Evolutionary conservation across 176 grass and related monocot species (phyloP).

Genomic region (Carex kokanica): DNA sequence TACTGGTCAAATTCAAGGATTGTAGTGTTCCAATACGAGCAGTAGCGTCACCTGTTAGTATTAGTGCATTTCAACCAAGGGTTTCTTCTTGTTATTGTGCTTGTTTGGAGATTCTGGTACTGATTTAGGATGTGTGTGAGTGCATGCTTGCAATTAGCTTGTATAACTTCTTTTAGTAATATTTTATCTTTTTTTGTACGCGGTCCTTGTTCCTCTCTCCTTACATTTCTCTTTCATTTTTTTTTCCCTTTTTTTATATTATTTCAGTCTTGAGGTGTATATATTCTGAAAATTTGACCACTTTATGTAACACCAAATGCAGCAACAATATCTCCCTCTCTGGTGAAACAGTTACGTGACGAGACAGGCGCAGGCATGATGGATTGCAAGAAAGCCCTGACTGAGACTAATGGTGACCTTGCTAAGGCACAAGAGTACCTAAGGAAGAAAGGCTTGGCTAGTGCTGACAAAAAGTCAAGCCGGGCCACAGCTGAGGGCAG

Average conservation of each 20-base stretch:
- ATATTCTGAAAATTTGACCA: not conserved
- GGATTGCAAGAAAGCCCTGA: constrained; percentile 99
- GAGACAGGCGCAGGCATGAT: constrained; percentile 97
- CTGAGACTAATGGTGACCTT: constrained; percentile 67
- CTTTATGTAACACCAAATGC: constrained; percentile 30
- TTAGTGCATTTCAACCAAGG: not conserved
- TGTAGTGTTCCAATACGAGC: constrained; percentile 2
- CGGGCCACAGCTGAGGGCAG: constrained; percentile 83
- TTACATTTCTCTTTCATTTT: not conserved
- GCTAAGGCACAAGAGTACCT: constrained; percentile 88
- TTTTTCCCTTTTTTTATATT: not conserved
- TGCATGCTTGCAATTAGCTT: not conserved
- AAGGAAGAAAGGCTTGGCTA: constrained; percentile 78
- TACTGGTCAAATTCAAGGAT: not conserved
- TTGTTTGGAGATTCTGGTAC: constrained; percentile 4
- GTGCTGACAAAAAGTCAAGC: constrained; percentile 92
- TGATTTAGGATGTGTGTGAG: not conserved
- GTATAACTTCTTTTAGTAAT: not conserved
- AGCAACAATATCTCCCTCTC: constrained; percentile 72
- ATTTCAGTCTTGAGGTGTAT: not conserved
- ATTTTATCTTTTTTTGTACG: not conserved
- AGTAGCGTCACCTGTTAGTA: not conserved
- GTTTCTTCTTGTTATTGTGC: not conserved
- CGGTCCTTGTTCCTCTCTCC: not conserved
- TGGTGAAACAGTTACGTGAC: constrained; percentile 97